Evolutionary conservation across 2,329 filamentous ascomycete species (phyloP).

Genomic region (Lasiodiplodia gonubiensis): DNA sequence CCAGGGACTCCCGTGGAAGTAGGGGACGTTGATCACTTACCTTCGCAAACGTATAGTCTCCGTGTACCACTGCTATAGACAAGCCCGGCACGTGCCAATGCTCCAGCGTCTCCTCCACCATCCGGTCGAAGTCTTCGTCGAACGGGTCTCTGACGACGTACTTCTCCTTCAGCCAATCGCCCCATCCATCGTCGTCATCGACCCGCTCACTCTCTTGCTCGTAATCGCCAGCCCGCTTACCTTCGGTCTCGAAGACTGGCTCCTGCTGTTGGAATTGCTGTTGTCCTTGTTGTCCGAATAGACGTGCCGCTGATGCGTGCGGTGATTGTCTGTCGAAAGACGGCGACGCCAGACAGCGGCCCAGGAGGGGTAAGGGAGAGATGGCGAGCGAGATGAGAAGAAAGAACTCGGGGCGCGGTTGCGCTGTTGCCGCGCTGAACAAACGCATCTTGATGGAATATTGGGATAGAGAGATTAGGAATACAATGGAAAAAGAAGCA

Average conservation of each 20-base stretch:
- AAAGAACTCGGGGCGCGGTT: not conserved
- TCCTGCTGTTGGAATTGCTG: slow-evolving; percentile 4
- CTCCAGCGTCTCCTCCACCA: slow-evolving; percentile 41
- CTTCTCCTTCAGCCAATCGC: not conserved
- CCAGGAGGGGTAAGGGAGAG: not conserved
- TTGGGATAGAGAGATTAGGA: not conserved
- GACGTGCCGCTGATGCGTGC: not conserved
- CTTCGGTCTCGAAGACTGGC: not conserved
- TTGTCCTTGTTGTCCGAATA: not conserved
- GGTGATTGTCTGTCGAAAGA: not conserved
- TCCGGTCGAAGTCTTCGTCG: slow-evolving; percentile 29
- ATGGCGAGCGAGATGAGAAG: not conserved
- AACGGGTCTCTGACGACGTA: slow-evolving; percentile 16
- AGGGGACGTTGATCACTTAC: slow-evolving; percentile 23
- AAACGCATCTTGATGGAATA: not conserved
- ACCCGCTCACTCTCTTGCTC: not conserved
- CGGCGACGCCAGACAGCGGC: not conserved
- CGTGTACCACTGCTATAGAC: slow-evolving; percentile 56
- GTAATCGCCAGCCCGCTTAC: not conserved
- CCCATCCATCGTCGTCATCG: not conserved
- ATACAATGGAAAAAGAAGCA: not conserved
- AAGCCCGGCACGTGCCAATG: slow-evolving; percentile 58
- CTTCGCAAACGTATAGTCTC: slow-evolving; percentile 49
- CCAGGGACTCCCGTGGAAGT: not conserved
- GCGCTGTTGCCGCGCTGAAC: not conserved